Base-by-base conservation (phyloP, 2,329 filamentous ascomycete species). In the Corniculantispora saksenae region DNA sequence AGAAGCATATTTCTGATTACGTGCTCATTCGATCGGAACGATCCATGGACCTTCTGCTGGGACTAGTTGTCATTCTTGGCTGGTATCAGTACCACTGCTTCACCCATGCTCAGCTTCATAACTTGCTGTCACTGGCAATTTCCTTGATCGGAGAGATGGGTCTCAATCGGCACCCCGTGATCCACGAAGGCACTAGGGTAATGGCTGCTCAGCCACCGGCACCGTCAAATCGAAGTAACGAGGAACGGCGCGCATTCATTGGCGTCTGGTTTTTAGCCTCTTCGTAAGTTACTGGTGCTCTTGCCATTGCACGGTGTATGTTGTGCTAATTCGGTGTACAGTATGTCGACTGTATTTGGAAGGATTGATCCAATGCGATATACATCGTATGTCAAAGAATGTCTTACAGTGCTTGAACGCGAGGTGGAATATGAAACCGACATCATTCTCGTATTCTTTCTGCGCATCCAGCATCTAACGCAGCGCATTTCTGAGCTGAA, bases 61-160 rank as follows among this genome's bases (percentile, higher is more conserved):
- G 82, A 0, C 78, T 86, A 3, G 70, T 86, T 3, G 77, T 85
- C 0, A 78, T 85, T 29, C 67, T 83, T 2, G 79, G 79, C 0
- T 86, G 79, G 77, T 84, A 85, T 63, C 83, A 86, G 55, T 82
- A 85, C 59, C 83, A 86, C 69, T 85, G 83, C 68, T 78, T 84
- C 67, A 77, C 82, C 71, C 83, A 86, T 60, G 77, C 79, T 0
- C 84, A 86, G 66, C 71, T 86, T 15, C 80, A 81, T 69, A 85
- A 83, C 60, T 73, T 86, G 3, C 70, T 86, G 3, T 77, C 81
- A 10, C 68, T 87, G 23, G 81, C 83, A 1, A 72, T 78, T 15
- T 82, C 80, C 5, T 76, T 86, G 1, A 74, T 80, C 9, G 78
- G 78, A 0, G 83, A 85, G 62, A 70, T 86, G 43, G 80, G 79